Evolutionary conservation across 257 asterid genomes (phyloP), one percentile per base, ranked within the genome.

Genomic region (Gynochthodes officinalis): DNA sequence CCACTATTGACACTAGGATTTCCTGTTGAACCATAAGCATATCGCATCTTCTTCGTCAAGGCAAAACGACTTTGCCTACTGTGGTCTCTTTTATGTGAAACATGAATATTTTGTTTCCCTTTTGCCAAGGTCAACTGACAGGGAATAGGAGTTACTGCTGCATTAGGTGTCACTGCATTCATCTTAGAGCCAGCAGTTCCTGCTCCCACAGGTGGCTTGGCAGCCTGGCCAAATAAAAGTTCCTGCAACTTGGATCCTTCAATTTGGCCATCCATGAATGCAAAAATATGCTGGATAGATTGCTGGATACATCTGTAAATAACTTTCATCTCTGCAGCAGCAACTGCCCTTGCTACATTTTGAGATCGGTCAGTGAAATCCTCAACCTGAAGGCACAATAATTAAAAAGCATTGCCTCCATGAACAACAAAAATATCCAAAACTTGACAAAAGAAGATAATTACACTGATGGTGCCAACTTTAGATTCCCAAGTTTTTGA

Each of bases 301-400:
- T 67, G 71, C 55, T 88, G 81, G n/a, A 91, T 84, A 71, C 90
- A 87, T 75, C 81, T 87, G 57, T 89, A 80, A 19, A 93, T 93
- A 75, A 64, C 75, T 77, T 89, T 93, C 66, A 81, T 87, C 79
- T 89, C 89, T 44, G 71, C 37, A 80, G 57, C 80, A 74, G 95
- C 93, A 48, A 91, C 96, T 70, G 96, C 97, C 83, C 98, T 86
- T 25, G 98, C 84, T n/a, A 91, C 96, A 73, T 93, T 93, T 76
- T 93, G 97, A 48, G 96, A 80, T 43, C 66, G 83, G 59, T 91
- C 95, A 12, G 89, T 82, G 53, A 93, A 91, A 87, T 93, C 98
- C 82, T 93, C 97, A 64, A 93, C 94, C 98, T 93, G 91, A 28
- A 64, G 64, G 66, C 69, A 27, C 61, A 42, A 75, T 15, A 58